phyloP scores from a whole-genome alignment of 108 stramenopile species.

The Aureococcus anophagefferens region DNA sequence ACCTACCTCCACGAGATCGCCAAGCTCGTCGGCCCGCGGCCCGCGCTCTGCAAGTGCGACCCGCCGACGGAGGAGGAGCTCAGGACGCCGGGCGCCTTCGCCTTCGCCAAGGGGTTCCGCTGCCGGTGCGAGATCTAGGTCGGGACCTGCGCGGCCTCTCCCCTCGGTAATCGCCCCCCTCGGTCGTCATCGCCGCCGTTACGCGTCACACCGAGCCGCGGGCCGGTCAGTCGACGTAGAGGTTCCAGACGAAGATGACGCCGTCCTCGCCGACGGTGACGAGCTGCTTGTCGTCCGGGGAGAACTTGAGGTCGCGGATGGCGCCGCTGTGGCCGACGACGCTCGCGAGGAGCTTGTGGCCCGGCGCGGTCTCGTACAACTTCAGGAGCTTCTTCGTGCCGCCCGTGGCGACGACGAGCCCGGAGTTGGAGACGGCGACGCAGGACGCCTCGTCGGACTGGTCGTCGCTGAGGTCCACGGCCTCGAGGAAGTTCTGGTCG shows the following conservation, averaged over 20 bases:
- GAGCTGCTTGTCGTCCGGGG: conserved; percentile 52
- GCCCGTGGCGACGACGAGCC: conserved; percentile 19
- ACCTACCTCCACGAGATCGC: conserved; percentile 62
- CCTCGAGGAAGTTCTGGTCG: conserved; percentile 29
- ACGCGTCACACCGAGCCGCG: too few relatives aligned
- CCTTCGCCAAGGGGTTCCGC: conserved; percentile 57
- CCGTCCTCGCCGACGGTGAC: conserved; percentile 49
- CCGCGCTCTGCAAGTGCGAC: conserved; percentile 54
- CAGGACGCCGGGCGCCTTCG: conserved; percentile 13
- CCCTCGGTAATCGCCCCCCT: too few relatives aligned
- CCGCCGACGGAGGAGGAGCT: conserved; percentile 61
- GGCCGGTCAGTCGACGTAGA: conserved; percentile 17
- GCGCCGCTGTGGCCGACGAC: conserved; percentile 18
- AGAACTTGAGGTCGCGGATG: conserved; percentile 23
- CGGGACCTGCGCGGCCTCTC: too few relatives aligned
- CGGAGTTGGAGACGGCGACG: conserved; percentile 13
- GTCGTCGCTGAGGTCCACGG: conserved; percentile 25
- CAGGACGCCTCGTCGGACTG: conserved; percentile 21
- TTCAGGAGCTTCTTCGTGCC: conserved; percentile 16
- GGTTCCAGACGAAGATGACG: conserved; percentile 44
- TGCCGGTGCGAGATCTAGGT: conserved; percentile 68
- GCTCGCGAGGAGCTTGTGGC: neutral
- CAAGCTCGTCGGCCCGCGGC: conserved; percentile 61
- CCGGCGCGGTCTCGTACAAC: conserved; percentile 9
- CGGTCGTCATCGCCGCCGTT: too few relatives aligned